Evolutionary conservation across 2,329 filamentous ascomycete species (phyloP).

Genomic region (Trichoderma brevicompactum): DNA sequence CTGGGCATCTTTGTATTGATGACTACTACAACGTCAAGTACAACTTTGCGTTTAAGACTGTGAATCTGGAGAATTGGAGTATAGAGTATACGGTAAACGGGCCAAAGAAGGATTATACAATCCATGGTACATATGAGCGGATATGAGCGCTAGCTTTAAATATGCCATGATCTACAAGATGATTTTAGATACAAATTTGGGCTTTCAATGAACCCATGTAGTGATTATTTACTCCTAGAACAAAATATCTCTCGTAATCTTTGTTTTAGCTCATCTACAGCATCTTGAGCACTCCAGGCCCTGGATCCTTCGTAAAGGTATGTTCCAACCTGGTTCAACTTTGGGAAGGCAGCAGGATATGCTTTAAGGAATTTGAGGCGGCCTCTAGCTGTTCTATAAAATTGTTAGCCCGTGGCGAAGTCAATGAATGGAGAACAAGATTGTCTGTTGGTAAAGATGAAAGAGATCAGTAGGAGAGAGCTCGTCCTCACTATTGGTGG

Average conservation of each 20-base stretch:
- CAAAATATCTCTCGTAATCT: background rate
- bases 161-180: background rate
- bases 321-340: background rate
- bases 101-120: constrained; percentile 74
- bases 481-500: background rate
- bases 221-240: background rate
- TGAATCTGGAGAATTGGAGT: constrained; percentile 61
- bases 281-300: background rate
- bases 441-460: background rate
- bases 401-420: background rate
- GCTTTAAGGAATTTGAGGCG: background rate
- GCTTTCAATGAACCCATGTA: background rate
- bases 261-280: background rate
- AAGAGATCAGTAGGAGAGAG: background rate
- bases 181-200: background rate
- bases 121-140: constrained; percentile 57
- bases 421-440: background rate
- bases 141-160: background rate
- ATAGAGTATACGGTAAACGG: constrained; percentile 70
- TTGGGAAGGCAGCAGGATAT: background rate
- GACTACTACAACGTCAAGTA: constrained; percentile 75
- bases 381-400: background rate
- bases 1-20: constrained; percentile 70
- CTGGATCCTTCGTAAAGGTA: constrained; percentile 8
- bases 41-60: constrained; percentile 64